Evolutionary conservation across 164 flowering plant genomes (phyloP).

Genomic region (Protea cynaroides): DNA sequence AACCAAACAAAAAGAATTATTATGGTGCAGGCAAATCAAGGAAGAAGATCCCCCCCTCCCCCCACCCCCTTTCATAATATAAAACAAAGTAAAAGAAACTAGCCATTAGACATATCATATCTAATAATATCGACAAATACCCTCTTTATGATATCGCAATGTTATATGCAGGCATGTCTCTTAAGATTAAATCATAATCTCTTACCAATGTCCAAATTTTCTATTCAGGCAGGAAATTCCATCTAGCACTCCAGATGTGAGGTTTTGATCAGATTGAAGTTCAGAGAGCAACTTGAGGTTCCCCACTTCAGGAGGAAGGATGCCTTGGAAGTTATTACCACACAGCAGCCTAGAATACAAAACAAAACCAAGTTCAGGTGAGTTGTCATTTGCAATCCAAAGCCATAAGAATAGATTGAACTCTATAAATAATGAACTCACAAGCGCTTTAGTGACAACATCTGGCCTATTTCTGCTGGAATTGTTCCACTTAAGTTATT

Average conservation of each 20-base stretch:
- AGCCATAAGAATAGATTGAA: not conserved
- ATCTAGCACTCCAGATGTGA: slow-evolving; percentile 21
- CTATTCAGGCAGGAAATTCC: slow-evolving; percentile 42
- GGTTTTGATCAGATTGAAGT: slow-evolving; percentile 45
- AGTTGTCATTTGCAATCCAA: slow-evolving; percentile 1
- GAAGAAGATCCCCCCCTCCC: no score
- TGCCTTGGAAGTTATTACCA: slow-evolving; percentile 60
- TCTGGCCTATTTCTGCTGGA: slow-evolving; percentile 58
- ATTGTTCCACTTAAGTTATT: slow-evolving; percentile 61
- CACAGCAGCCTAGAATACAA: slow-evolving; percentile 52
- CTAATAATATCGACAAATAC: no score
- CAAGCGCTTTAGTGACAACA: slow-evolving; percentile 56
- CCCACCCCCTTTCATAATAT: no score
- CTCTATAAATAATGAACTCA: slow-evolving; percentile 31
- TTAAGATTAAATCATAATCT: not conserved
- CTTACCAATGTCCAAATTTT: slow-evolving; percentile 66
- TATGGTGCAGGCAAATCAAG: no score
- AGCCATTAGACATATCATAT: no score
- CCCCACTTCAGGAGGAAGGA: slow-evolving; percentile 37
- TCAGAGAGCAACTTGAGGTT: slow-evolving; percentile 40
- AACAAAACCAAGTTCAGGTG: slow-evolving; percentile 7
- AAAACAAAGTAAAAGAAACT: no score
- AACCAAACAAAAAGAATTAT: no score
- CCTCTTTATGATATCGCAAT: no score
- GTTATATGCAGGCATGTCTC: not conserved